Evolutionary conservation across 352 stramenopile species (phyloP).

Genomic region (Thalassiosira hispida): DNA sequence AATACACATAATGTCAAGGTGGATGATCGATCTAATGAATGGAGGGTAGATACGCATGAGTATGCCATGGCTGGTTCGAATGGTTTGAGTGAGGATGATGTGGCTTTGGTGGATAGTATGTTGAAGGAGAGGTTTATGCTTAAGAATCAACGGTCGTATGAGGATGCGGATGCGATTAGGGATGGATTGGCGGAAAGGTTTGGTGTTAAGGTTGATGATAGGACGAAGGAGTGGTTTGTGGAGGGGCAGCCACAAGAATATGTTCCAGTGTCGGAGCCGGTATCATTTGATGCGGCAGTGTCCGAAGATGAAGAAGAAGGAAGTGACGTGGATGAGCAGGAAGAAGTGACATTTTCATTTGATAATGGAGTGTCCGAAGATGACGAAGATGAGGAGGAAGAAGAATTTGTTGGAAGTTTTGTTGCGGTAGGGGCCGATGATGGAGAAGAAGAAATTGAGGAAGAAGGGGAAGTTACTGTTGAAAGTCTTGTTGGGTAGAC

Average conservation of each 20-base stretch:
- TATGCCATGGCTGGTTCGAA: slow-evolving; percentile 13
- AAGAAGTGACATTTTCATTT: too few relatives aligned
- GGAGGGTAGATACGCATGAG: slow-evolving; percentile 38
- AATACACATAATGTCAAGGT: slow-evolving; percentile 28
- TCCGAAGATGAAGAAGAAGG: too few relatives aligned
- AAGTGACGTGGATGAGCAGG: too few relatives aligned
- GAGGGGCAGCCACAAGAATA: background rate
- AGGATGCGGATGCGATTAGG: slow-evolving; percentile 53
- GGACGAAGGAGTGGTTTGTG: slow-evolving; percentile 18
- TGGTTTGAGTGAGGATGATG: slow-evolving; percentile 11
- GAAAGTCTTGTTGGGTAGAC: too few relatives aligned
- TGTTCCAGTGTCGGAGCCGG: too few relatives aligned
- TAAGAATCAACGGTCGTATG: slow-evolving; percentile 53
- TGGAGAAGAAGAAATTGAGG: too few relatives aligned
- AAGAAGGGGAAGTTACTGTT: too few relatives aligned
- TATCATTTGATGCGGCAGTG: too few relatives aligned
- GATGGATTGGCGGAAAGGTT: slow-evolving; percentile 41
- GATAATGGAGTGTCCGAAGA: too few relatives aligned
- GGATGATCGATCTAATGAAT: slow-evolving; percentile 47
- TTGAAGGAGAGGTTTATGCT: slow-evolving; percentile 34
- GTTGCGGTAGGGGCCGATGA: too few relatives aligned
- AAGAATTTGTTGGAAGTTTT: too few relatives aligned
- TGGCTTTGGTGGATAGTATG: slow-evolving; percentile 19
- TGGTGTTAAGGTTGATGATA: slow-evolving; percentile 25
- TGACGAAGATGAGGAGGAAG: too few relatives aligned